Evolutionary conservation across 2,329 filamentous ascomycete genomes (phyloP).

Genomic region (Paracoccidioides lutzii): DNA sequence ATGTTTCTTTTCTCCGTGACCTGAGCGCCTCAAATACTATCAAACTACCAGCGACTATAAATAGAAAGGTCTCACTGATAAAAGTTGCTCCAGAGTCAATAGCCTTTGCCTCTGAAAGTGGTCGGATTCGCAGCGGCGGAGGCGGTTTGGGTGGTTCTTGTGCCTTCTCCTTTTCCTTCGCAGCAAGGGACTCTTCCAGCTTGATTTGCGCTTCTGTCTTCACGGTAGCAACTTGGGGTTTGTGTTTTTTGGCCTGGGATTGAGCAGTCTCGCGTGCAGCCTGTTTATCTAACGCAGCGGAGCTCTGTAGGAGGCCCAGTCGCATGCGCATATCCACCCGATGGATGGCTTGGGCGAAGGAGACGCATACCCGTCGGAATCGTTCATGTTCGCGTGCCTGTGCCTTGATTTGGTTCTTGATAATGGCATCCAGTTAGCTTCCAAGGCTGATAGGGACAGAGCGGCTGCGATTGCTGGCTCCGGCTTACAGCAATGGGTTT

Average conservation of each 20-base stretch:
- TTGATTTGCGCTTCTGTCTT: conserved; percentile 48
- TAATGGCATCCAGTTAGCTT: neutral
- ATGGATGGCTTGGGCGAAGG: conserved; percentile 51
- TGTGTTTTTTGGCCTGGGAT: conserved; percentile 42
- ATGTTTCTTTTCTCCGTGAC: conserved; percentile 47
- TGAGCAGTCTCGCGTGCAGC: conserved; percentile 39
- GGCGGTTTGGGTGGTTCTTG: conserved; percentile 37
- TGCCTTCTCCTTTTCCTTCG: conserved; percentile 29
- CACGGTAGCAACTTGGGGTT: conserved; percentile 43
- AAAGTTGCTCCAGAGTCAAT: conserved; percentile 59
- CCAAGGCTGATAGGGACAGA: neutral
- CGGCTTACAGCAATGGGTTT: conserved; percentile 53
- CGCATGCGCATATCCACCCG: conserved; percentile 56
- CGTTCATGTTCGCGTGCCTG: conserved; percentile 57
- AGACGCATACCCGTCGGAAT: conserved; percentile 49
- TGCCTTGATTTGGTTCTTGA: conserved; percentile 52
- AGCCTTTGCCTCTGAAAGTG: conserved; percentile 53
- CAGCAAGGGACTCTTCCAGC: conserved; percentile 40
- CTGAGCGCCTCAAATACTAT: conserved; percentile 52
- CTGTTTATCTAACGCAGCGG: conserved; percentile 36
- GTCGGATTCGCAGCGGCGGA: conserved; percentile 44
- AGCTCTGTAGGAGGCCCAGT: conserved; percentile 51
- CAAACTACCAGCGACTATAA: conserved; percentile 48
- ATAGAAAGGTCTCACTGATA: conserved; percentile 54
- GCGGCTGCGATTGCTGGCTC: neutral